Conservation (phyloP, 495 filamentous ascomycete genomes). For the Neurospora intermedia region DNA sequence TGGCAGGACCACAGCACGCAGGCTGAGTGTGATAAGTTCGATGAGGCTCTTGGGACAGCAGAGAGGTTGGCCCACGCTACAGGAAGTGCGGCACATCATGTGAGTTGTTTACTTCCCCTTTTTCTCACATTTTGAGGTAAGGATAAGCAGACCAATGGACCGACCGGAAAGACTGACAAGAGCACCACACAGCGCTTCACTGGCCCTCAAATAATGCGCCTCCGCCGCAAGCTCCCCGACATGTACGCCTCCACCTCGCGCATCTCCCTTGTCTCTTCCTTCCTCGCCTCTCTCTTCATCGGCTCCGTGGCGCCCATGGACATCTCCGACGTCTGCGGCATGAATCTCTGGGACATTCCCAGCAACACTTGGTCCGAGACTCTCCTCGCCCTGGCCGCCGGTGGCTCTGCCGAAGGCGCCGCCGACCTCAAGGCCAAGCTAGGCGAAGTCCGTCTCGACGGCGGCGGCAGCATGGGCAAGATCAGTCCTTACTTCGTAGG, state of each 20-base stretch:
- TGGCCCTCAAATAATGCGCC: slow-evolving; percentile 89
- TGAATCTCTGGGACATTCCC: slow-evolving; percentile 92
- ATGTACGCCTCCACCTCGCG: slow-evolving; percentile 70
- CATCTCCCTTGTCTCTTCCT: slow-evolving; percentile 90
- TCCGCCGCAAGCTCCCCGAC: slow-evolving; percentile 65
- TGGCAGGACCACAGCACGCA: slow-evolving; percentile 98
- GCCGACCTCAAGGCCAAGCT: slow-evolving; percentile 67
- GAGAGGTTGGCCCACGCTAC: slow-evolving; percentile 65
- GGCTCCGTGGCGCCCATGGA: slow-evolving; percentile 81
- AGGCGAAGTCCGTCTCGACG: slow-evolving; percentile 67
- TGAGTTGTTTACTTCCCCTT: slow-evolving; percentile 30
- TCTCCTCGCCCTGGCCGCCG: slow-evolving; percentile 68
- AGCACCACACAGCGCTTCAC: slow-evolving; percentile 66
- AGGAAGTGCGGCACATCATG: slow-evolving; percentile 89
- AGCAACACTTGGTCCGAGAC: slow-evolving; percentile 59
- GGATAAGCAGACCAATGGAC: not conserved
- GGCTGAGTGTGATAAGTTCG: slow-evolving; percentile 79
- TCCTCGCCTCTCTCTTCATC: slow-evolving; percentile 84
- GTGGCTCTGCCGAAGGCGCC: slow-evolving; percentile 44
- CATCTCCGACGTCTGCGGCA: slow-evolving; percentile 89
- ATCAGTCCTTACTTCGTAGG: slow-evolving; percentile 66
- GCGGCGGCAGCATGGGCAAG: slow-evolving; percentile 63
- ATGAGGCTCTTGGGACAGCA: slow-evolving; percentile 52
- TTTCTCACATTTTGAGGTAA: not conserved
- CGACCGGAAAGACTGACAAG: slow-evolving; percentile 13